phyloP scores from a whole-genome alignment of 139 green algal genomes.

The Chlamydomonas sp. region DNA sequence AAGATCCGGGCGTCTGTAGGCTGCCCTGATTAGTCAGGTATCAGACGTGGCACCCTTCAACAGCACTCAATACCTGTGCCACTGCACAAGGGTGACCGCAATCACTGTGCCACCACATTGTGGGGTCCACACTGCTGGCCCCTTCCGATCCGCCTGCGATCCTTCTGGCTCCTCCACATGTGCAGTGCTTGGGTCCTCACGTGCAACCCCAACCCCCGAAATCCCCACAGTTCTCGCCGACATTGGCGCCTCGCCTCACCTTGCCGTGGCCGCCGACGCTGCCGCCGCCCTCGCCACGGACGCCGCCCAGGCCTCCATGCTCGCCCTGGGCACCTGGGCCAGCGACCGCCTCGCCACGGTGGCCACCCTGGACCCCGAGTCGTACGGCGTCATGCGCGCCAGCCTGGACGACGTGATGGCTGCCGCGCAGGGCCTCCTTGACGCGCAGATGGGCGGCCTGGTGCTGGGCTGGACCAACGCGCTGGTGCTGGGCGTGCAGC shows the following conservation, averaged over 20 bases:
- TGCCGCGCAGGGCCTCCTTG: constrained; percentile 15
- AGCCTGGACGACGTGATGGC: constrained; percentile 30
- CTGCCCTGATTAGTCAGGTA: no score
- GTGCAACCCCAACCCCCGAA: neutral
- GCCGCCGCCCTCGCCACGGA: constrained; percentile 1
- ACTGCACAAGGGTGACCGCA: no score
- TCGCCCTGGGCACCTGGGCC: constrained; percentile 40
- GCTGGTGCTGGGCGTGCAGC: constrained; percentile 60
- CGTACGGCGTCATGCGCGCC: constrained; percentile 32
- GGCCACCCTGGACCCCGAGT: constrained; percentile 44
- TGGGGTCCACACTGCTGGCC: no score
- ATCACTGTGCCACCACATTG: no score
- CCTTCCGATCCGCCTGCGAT: no score
- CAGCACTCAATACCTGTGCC: no score
- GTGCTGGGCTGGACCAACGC: constrained; percentile 46
- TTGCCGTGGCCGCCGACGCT: neutral
- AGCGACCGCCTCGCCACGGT: constrained; percentile 34
- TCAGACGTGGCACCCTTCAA: no score
- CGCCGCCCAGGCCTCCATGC: constrained; percentile 5
- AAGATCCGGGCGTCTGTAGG: no score
- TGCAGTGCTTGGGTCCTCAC: no score
- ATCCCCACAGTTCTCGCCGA: constrained; percentile 13
- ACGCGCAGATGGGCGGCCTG: constrained; percentile 7
- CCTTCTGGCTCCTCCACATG: no score
- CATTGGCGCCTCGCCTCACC: neutral